phyloP scores from a whole-genome alignment of 345 rosid species.

The Camelina laxa region DNA sequence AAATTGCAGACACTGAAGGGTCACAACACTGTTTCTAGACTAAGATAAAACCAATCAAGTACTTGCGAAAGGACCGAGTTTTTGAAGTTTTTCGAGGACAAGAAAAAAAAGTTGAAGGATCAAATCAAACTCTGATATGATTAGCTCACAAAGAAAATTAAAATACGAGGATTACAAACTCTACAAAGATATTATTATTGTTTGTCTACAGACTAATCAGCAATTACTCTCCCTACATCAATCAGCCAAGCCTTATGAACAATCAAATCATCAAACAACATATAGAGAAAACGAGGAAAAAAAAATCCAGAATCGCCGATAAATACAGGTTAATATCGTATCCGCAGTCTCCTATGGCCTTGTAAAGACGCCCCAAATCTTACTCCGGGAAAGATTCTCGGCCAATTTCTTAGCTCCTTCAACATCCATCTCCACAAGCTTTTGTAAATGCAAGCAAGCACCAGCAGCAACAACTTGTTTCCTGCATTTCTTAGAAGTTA shows the following conservation, averaged over 20 bases:
- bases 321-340: constrained; percentile 47
- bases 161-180: constrained; percentile 26
- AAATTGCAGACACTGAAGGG: constrained; percentile 7
- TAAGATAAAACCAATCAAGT: constrained; percentile 14
- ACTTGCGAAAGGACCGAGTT: constrained; percentile 32
- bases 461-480: constrained; percentile 79
- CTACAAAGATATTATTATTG: constrained; percentile 37
- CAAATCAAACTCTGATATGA: constrained; percentile 42
- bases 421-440: constrained; percentile 73
- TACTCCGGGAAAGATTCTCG: constrained; percentile 69
- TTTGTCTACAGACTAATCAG: constrained; percentile 40
- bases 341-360: constrained; percentile 48
- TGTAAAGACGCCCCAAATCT: constrained; percentile 83
- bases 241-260: constrained; percentile 53
- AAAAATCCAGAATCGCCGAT: constrained; percentile 30
- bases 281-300: background rate
- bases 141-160: constrained; percentile 21
- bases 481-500: constrained; percentile 72
- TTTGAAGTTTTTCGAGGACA: constrained; percentile 8
- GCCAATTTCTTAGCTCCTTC: constrained; percentile 85
- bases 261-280: constrained; percentile 45
- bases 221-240: constrained; percentile 45
- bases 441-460: constrained; percentile 71
- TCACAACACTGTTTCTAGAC: constrained; percentile 14
- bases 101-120: background rate